Evolutionary conservation across 208 protist species (phyloP).

Genomic region (Trypanosoma melophagium): DNA sequence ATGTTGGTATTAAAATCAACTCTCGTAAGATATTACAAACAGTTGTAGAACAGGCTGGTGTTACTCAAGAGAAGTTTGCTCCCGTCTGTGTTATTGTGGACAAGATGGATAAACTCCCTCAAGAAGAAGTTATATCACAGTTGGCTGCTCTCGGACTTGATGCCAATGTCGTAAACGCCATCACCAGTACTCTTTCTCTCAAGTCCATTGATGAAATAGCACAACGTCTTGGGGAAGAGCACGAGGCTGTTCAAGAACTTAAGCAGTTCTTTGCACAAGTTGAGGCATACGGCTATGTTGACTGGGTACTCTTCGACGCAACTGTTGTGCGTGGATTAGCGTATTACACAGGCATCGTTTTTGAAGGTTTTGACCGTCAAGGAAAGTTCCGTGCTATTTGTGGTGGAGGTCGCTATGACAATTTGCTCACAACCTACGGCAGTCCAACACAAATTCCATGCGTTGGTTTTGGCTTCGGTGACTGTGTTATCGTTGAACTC

Average conservation of each 20-base stretch:
- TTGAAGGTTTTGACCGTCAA: constrained; percentile 93
- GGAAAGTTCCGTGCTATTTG: constrained; percentile 94
- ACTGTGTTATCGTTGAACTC: constrained; percentile 95
- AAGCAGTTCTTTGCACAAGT: constrained; percentile 81
- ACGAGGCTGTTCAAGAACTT: constrained; percentile 86
- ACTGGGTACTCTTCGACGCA: constrained; percentile 94
- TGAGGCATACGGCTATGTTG: constrained; percentile 90
- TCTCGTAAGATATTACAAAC: constrained; percentile 91
- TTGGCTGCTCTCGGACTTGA: constrained; percentile 64
- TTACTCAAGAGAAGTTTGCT: constrained; percentile 82
- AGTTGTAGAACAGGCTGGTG: constrained; percentile 68
- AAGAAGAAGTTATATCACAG: constrained; percentile 82
- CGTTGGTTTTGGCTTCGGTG: constrained; percentile 95
- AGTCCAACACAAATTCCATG: constrained; percentile 89
- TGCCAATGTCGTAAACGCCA: constrained; percentile 59
- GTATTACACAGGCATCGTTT: constrained; percentile 97
- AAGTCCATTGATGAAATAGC: constrained; percentile 86
- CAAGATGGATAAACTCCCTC: constrained; percentile 93
- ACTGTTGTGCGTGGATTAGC: constrained; percentile 94
- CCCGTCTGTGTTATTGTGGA: constrained; percentile 94
- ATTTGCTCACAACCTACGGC: constrained; percentile 92
- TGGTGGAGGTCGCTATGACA: constrained; percentile 95
- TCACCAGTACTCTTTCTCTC: constrained; percentile 76
- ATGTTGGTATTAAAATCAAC: constrained; percentile 93
- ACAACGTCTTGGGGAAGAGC: constrained; percentile 61